Percentiles rank a stretch among this genome's conserved stretches.
Conservation (phyloP, 2,329 filamentous ascomycete genomes). For the Ceratocystis cubensis region DNA sequence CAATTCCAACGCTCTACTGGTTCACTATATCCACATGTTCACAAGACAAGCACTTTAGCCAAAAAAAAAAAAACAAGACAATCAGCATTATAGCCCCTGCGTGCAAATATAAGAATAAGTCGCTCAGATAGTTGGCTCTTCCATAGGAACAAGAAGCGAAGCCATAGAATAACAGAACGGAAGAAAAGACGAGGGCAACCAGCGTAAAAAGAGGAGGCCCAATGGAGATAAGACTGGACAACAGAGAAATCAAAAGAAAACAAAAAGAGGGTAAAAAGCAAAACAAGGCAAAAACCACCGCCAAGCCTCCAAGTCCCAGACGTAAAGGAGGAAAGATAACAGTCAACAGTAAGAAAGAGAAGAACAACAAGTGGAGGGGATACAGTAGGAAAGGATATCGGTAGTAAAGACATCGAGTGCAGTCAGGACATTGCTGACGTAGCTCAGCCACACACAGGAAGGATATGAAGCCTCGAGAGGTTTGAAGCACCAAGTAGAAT, state of each 20-base stretch:
- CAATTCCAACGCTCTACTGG: not conserved
- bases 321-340: constrained; percentile 1
- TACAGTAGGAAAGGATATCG: not conserved
- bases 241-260: not conserved
- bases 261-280: not conserved
- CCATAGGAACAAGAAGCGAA: not conserved
- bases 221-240: not conserved
- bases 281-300: constrained; percentile 7
- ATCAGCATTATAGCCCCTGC: constrained; percentile 3
- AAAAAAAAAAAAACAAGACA: constrained; percentile 1
- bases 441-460: not conserved
- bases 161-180: not conserved
- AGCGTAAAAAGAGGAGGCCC: not conserved
- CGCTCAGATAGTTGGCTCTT: not conserved
- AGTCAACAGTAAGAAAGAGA: not conserved
- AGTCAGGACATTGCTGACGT: not conserved
- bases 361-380: not conserved
- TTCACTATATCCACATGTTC: not conserved
- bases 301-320: constrained; percentile 2
- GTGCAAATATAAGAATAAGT: constrained; percentile 6
- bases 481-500: not conserved
- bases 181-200: not conserved
- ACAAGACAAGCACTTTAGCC: not conserved
- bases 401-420: not conserved
- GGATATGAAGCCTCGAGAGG: not conserved